Conservation (phyloP, 495 filamentous ascomycete species). For the Trichoderma virens region DNA sequence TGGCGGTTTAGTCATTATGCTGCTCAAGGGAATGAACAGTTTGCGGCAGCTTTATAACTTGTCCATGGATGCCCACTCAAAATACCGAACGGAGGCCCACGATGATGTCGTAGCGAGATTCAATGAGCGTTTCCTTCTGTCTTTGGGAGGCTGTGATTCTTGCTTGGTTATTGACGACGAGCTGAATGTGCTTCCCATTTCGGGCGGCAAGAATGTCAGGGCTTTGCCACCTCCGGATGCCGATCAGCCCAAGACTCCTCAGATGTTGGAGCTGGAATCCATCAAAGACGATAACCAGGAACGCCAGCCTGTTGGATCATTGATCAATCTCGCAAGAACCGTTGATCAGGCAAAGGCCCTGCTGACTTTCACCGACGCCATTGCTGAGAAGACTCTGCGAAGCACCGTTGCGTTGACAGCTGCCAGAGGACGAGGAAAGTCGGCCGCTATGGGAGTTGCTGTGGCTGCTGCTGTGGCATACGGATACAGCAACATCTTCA, state of each 20-base stretch:
- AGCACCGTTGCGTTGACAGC: slow-evolving; percentile 93
- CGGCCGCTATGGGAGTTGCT: slow-evolving; percentile 86
- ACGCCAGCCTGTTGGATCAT: slow-evolving; percentile 73
- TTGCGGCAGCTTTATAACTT: slow-evolving; percentile 95
- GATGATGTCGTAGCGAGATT: slow-evolving; percentile 92
- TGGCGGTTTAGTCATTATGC: slow-evolving; percentile 80
- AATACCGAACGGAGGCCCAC: slow-evolving; percentile 95
- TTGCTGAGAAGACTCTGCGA: slow-evolving; percentile 88
- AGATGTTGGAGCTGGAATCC: slow-evolving; percentile 70
- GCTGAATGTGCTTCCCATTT: slow-evolving; percentile 94
- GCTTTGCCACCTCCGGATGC: slow-evolving; percentile 66
- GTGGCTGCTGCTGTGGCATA: slow-evolving; percentile 91
- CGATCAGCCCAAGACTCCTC: slow-evolving; percentile 54
- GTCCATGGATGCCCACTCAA: slow-evolving; percentile 95
- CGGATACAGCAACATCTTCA: slow-evolving; percentile 98
- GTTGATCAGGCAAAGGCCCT: slow-evolving; percentile 94
- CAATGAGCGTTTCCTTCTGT: slow-evolving; percentile 96
- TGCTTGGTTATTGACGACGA: slow-evolving; percentile 98
- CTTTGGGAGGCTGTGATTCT: slow-evolving; percentile 84
- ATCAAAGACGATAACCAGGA: slow-evolving; percentile 85
- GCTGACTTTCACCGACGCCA: slow-evolving; percentile 91
- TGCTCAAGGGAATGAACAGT: slow-evolving; percentile 94
- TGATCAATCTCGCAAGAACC: slow-evolving; percentile 78
- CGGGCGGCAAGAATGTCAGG: slow-evolving; percentile 87
- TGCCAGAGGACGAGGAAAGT: slow-evolving; percentile 93